Evolutionary conservation across 805 yeast genomes (phyloP).

Genomic region (Candida insectorum): DNA sequence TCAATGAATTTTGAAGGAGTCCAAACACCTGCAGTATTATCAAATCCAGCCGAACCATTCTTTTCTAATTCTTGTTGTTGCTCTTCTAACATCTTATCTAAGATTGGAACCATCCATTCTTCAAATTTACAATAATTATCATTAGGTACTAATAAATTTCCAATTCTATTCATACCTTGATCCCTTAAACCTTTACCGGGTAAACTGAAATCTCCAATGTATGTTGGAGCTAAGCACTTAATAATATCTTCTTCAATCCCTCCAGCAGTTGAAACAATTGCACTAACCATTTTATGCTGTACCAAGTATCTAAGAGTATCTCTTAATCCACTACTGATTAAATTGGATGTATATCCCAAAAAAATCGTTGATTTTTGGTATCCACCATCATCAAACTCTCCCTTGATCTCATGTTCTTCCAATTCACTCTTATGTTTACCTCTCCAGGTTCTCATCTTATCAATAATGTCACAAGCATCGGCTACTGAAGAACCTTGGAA

Average conservation of each 20-base stretch:
- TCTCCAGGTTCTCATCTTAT: slow-evolving; percentile 91
- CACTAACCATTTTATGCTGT: slow-evolving; percentile 91
- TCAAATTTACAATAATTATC: slow-evolving; percentile 97
- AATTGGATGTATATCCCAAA: slow-evolving; percentile 93
- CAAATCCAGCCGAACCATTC: slow-evolving; percentile 52
- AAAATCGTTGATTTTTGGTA: slow-evolving; percentile 85
- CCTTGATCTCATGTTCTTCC: slow-evolving; percentile 63
- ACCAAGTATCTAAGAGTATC: slow-evolving; percentile 87
- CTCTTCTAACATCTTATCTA: slow-evolving; percentile 84
- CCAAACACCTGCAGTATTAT: slow-evolving; percentile 70
- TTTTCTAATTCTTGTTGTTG: slow-evolving; percentile 64
- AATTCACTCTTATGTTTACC: slow-evolving; percentile 71
- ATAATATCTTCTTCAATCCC: slow-evolving; percentile 97
- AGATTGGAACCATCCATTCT: slow-evolving; percentile 96
- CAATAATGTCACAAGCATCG: slow-evolving; percentile 86
- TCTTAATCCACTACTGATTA: slow-evolving; percentile 91
- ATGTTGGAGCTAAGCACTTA: slow-evolving; percentile 95
- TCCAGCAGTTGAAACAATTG: slow-evolving; percentile 96
- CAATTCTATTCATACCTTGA: slow-evolving; percentile 96
- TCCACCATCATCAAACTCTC: slow-evolving; percentile 75
- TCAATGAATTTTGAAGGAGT: slow-evolving; percentile 93
- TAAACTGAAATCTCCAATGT: slow-evolving; percentile 84
- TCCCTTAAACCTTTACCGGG: slow-evolving; percentile 83
- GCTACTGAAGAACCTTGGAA: slow-evolving; percentile 90
- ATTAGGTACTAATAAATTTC: slow-evolving; percentile 93